Conservation (phyloP, 352 stramenopile genomes). For the Globisporangium ultimum region DNA sequence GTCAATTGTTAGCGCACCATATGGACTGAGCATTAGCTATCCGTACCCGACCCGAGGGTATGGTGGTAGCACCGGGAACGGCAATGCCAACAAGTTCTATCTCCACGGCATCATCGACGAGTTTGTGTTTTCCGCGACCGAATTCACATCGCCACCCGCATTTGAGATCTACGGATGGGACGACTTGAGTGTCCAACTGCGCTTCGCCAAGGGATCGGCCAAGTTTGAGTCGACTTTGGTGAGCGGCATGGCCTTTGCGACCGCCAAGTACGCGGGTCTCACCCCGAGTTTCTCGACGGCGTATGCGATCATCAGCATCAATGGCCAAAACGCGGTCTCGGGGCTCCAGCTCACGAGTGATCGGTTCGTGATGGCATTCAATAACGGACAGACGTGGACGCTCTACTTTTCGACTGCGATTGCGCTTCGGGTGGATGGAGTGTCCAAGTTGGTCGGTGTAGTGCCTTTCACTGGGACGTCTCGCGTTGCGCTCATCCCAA, state of each 20-base stretch:
- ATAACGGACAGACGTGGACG: slow-evolving; percentile 75
- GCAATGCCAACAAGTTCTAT: slow-evolving; percentile 49
- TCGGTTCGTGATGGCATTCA: slow-evolving; percentile 59
- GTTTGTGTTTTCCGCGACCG: slow-evolving; percentile 60
- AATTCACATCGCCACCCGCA: slow-evolving; percentile 25
- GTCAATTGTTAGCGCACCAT: slow-evolving; percentile 30
- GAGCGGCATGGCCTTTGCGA: slow-evolving; percentile 77
- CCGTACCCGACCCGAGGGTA: slow-evolving; percentile 48
- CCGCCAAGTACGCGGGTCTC: slow-evolving; percentile 44
- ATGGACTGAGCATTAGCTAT: slow-evolving; percentile 54
- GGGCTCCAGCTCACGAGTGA: slow-evolving; percentile 19
- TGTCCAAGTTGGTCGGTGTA: background rate
- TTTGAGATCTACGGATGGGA: slow-evolving; percentile 70
- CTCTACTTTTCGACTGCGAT: slow-evolving; percentile 40
- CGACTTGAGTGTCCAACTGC: slow-evolving; percentile 62
- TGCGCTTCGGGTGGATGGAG: slow-evolving; percentile 14
- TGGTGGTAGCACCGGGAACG: slow-evolving; percentile 41
- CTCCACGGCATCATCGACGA: slow-evolving; percentile 60
- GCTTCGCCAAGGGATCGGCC: slow-evolving; percentile 17
- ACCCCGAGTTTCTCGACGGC: slow-evolving; percentile 36
- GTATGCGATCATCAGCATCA: slow-evolving; percentile 51
- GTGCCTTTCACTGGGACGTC: slow-evolving; percentile 43
- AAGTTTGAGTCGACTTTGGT: slow-evolving; percentile 53
- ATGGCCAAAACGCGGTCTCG: slow-evolving; percentile 18
- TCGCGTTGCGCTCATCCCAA: slow-evolving; percentile 34